Conservation (phyloP, 192 early-diverging fungal genomes). For the Cetraspora pellucida region DNA sequence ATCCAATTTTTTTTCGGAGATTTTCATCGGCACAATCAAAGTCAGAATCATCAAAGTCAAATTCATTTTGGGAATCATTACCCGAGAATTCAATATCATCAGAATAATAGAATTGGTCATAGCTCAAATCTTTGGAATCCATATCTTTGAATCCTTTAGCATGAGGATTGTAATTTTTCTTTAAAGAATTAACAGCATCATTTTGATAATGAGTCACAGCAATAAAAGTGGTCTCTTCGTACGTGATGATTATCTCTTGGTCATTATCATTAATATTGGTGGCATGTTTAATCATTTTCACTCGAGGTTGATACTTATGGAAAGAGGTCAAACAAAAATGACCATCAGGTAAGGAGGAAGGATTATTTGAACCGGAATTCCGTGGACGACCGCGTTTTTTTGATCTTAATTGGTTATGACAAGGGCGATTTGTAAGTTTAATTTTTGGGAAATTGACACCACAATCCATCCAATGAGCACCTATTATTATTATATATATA, state of each 20-base stretch:
- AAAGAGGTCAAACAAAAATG: slow-evolving; percentile 50
- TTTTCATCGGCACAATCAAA: no score
- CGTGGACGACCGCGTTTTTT: background rate
- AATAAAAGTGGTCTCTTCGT: slow-evolving; percentile 54
- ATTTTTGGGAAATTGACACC: slow-evolving; percentile 50
- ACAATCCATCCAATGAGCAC: slow-evolving; percentile 46
- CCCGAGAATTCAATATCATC: no score
- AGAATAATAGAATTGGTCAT: background rate
- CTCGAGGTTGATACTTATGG: slow-evolving; percentile 55
- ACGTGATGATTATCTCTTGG: slow-evolving; percentile 36
- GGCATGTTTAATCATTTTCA: slow-evolving; percentile 49
- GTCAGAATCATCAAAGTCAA: no score
- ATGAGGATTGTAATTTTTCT: slow-evolving; percentile 61
- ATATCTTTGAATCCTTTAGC: slow-evolving; percentile 59
- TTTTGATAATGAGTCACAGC: slow-evolving; percentile 70
- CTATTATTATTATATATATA: slow-evolving; percentile 11
- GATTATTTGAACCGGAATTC: background rate
- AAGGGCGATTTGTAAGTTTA: slow-evolving; percentile 52
- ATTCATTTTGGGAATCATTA: no score
- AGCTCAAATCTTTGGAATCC: background rate
- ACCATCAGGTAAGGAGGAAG: slow-evolving; percentile 38
- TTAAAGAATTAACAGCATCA: slow-evolving; percentile 53
- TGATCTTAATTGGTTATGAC: background rate
- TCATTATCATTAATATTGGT: background rate
- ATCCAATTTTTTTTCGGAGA: no score